A percentile compares a stretch with the other conserved stretches of the same genome.
phyloP scores from a whole-genome alignment of 2,329 filamentous ascomycete species.

The Talaromyces rugulosus region DNA sequence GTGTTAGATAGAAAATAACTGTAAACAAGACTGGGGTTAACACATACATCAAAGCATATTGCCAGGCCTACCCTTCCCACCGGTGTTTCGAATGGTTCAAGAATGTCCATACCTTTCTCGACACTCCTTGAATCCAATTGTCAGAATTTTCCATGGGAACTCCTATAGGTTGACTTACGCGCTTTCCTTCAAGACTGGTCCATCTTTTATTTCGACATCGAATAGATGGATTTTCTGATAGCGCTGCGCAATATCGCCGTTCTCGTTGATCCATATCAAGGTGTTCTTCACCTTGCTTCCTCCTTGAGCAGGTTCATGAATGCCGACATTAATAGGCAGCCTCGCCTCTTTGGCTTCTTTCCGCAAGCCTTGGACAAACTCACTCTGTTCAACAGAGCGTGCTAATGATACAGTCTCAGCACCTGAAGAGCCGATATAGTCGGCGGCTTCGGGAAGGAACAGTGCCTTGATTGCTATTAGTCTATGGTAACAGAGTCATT shows the following conservation, averaged over 20 bases:
- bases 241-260: slow-evolving; percentile 55
- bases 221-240: slow-evolving; percentile 95
- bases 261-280: slow-evolving; percentile 61
- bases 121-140: slow-evolving; percentile 47
- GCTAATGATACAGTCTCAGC: slow-evolving; percentile 68
- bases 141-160: background rate
- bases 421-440: slow-evolving; percentile 74
- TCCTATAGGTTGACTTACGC: slow-evolving; percentile 30
- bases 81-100: slow-evolving; percentile 66
- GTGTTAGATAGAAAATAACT: background rate
- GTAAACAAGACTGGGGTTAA: background rate
- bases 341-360: slow-evolving; percentile 59
- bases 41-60: slow-evolving; percentile 77
- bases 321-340: slow-evolving; percentile 77
- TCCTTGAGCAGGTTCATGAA: slow-evolving; percentile 66
- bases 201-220: slow-evolving; percentile 60
- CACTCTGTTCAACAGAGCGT: slow-evolving; percentile 59
- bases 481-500: background rate
- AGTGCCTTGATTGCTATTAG: slow-evolving; percentile 53
- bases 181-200: slow-evolving; percentile 60
- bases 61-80: slow-evolving; percentile 72
- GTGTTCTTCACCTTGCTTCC: slow-evolving; percentile 58
- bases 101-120: slow-evolving; percentile 61
- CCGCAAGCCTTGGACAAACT: slow-evolving; percentile 73
- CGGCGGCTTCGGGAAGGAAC: slow-evolving; percentile 87